A percentile compares a stretch with the other conserved stretches of the same genome.
Conservation (phyloP, 116 monocot genomes). For the Trichopus zeylanicus region DNA sequence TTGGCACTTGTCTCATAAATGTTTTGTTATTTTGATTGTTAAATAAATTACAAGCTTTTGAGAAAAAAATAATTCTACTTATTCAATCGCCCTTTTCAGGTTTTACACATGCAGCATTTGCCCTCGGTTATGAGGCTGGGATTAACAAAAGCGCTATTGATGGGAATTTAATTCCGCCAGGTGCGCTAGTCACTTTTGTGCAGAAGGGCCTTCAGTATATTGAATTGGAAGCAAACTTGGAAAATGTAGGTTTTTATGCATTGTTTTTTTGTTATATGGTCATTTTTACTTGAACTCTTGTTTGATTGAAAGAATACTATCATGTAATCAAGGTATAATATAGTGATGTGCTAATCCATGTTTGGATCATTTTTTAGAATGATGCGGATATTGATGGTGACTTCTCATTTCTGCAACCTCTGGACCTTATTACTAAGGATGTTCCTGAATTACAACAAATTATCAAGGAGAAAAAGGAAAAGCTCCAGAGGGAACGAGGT, state of each 20-base stretch:
- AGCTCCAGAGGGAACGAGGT: conserved; percentile 27
- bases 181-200: conserved; percentile 78
- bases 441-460: conserved; percentile 52
- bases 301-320: no score
- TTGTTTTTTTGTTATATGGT: background rate
- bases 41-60: background rate
- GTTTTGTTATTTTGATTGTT: no score
- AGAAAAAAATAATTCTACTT: background rate
- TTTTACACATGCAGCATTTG: conserved; percentile 87
- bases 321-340: background rate
- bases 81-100: conserved; percentile 35
- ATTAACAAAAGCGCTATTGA: conserved; percentile 69
- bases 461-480: conserved; percentile 57
- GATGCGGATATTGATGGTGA: conserved; percentile 47
- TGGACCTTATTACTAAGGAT: conserved; percentile 83
- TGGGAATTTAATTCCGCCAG: conserved; percentile 79
- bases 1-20: background rate
- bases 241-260: conserved; percentile 23
- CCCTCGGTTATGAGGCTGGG: conserved; percentile 91
- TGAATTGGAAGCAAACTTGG: conserved; percentile 81
- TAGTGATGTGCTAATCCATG: background rate
- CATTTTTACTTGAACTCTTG: background rate
- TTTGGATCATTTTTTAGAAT: conserved; percentile 31
- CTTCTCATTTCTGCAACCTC: conserved; percentile 69
- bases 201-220: conserved; percentile 86